A percentile compares a stretch with the other conserved stretches of the same genome.
Evolutionary conservation across 1,284 basidiomycete genomes (phyloP).

Genomic region (Pascua sp.): DNA sequence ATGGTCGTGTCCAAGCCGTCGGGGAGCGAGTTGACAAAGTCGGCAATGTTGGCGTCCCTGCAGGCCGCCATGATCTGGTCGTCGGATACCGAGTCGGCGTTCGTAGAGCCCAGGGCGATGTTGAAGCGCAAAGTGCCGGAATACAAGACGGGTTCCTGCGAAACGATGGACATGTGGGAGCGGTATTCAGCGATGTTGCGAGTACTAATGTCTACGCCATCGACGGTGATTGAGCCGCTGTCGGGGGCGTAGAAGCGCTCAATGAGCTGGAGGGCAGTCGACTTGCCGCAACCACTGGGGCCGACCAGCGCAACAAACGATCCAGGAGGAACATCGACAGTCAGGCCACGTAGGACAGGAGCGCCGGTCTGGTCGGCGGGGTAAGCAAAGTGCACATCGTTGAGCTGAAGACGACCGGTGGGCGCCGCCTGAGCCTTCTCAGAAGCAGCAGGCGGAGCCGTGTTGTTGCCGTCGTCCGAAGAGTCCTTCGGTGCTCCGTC

Average conservation of each 20-base stretch:
- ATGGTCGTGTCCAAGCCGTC: constrained; percentile 88
- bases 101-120: constrained; percentile 78
- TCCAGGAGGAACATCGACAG: constrained; percentile 79
- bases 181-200: constrained; percentile 81
- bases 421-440: constrained; percentile 54
- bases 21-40: constrained; percentile 83
- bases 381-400: constrained; percentile 90
- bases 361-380: constrained; percentile 84
- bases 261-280: constrained; percentile 56
- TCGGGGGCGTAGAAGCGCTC: constrained; percentile 57
- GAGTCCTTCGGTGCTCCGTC: constrained; percentile 75
- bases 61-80: constrained; percentile 81
- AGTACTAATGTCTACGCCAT: constrained; percentile 72
- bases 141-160: constrained; percentile 90
- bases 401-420: constrained; percentile 69
- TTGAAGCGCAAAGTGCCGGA: constrained; percentile 85
- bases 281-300: constrained; percentile 66
- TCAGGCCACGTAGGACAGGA: constrained; percentile 75
- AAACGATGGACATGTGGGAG: constrained; percentile 80
- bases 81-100: constrained; percentile 80
- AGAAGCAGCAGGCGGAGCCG: constrained; percentile 70
- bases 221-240: constrained; percentile 56
- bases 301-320: constrained; percentile 87
- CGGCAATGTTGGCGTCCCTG: constrained; percentile 77
- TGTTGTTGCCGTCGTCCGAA: constrained; percentile 73